These are phyloP conservation scores for Agaricus blazei DNA, from an alignment of 768 basidiomycete genomes.

Conservation along the genomic window DNA sequence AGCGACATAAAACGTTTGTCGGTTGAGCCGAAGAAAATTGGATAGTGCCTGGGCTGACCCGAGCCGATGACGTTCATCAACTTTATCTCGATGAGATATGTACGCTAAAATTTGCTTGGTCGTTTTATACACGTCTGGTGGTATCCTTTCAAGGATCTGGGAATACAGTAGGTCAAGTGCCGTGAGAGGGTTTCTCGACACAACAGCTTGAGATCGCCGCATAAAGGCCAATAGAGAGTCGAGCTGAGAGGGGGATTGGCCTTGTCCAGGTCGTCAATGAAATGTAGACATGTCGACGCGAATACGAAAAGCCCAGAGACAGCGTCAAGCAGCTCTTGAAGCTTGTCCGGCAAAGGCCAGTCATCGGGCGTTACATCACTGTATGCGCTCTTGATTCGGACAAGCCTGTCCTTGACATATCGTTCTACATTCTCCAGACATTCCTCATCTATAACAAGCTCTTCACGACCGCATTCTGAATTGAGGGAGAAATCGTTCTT, in stretches of 20 bases:
- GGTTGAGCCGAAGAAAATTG: background rate
- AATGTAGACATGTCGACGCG: background rate
- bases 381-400: background rate
- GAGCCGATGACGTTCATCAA: too few species aligned
- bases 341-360: background rate
- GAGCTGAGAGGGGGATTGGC: background rate
- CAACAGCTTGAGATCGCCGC: background rate
- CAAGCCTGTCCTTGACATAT: background rate
- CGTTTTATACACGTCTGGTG: background rate
- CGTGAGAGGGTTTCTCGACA: background rate
- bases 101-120: background rate
- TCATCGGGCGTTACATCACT: background rate
- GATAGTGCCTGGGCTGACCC: background rate
- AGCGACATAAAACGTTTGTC: background rate
- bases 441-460: background rate
- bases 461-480: background rate
- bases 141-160: background rate
- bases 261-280: background rate
- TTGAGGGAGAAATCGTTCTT: background rate
- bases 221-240: background rate
- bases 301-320: background rate
- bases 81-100: background rate
- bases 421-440: background rate
- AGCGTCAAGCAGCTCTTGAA: background rate
- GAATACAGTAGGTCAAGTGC: constrained; percentile 1